phyloP scores from a whole-genome alignment of 345 rosid species.

The Geranium brycei region DNA sequence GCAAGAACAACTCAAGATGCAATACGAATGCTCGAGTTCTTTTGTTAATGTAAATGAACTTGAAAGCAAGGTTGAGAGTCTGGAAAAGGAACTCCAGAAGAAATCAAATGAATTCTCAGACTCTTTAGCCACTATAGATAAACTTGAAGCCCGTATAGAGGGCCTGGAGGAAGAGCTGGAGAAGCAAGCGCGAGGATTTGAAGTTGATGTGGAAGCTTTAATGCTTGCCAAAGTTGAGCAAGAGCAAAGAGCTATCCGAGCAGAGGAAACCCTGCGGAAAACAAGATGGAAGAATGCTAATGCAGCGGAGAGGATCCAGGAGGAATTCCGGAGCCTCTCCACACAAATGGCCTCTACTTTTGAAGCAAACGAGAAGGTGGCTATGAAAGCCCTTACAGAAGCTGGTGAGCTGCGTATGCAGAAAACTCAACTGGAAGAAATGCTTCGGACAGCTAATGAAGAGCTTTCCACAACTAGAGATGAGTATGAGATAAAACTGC shows the following conservation, averaged over 20 bases:
- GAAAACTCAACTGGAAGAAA: constrained; percentile 24
- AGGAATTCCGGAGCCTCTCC: constrained; percentile 28
- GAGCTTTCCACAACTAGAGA: constrained; percentile 15
- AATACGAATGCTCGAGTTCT: constrained; percentile 15
- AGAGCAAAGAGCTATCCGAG: constrained; percentile 33
- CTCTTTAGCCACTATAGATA: constrained; percentile 9
- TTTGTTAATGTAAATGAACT: constrained; percentile 15
- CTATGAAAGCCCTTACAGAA: constrained; percentile 26
- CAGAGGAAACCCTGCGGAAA: constrained; percentile 27
- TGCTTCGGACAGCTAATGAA: constrained; percentile 21
- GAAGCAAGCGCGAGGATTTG: constrained; percentile 18
- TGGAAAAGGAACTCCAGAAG: constrained; percentile 16
- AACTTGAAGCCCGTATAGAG: constrained; percentile 19
- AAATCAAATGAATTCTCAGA: constrained; percentile 9
- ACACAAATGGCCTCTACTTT: constrained; percentile 26
- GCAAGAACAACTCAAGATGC: constrained; percentile 32
- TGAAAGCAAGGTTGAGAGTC: constrained; percentile 15
- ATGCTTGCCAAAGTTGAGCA: constrained; percentile 18
- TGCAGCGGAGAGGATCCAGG: constrained; percentile 34
- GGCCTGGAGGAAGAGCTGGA: constrained; percentile 27
- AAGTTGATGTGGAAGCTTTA: constrained; percentile 23
- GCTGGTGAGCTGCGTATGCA: constrained; percentile 18
- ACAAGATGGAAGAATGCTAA: constrained; percentile 20
- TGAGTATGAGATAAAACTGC: constrained; percentile 17
- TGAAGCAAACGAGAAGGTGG: constrained; percentile 33